A percentile compares a stretch with the other conserved stretches of the same genome.
Conservation (phyloP, 192 early-diverging fungal genomes). For the Rhizoclosmatium globosum region DNA sequence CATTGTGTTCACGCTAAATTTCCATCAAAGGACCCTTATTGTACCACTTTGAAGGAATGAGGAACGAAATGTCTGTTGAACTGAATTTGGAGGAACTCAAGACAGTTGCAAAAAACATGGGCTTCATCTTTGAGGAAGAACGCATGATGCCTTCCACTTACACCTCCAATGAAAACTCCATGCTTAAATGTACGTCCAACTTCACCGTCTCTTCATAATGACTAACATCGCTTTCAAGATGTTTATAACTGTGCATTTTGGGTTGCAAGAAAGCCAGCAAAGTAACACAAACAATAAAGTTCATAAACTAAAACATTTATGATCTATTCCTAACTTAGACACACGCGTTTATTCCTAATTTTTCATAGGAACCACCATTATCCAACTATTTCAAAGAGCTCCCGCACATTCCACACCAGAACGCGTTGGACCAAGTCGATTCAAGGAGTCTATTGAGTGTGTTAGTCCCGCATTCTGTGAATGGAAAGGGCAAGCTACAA, state of each 20-base stretch:
- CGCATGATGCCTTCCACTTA: conserved; percentile 71
- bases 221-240: conserved; percentile 44
- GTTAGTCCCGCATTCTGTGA: too few relatives aligned
- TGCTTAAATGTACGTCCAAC: conserved; percentile 72
- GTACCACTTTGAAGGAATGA: conserved; percentile 93
- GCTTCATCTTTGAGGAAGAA: conserved; percentile 78
- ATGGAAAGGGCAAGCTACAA: too few relatives aligned
- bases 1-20: conserved; percentile 1
- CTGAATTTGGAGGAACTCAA: conserved; percentile 85
- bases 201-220: conserved; percentile 16
- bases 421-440: too few relatives aligned
- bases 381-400: too few relatives aligned
- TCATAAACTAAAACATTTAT: too few relatives aligned
- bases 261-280: conserved; percentile 61
- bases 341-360: too few relatives aligned
- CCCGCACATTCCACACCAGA: too few relatives aligned
- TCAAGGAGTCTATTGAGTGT: too few relatives aligned
- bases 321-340: too few relatives aligned
- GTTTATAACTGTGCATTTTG: conserved; percentile 80
- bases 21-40: conserved; percentile 76
- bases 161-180: conserved; percentile 75
- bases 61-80: conserved; percentile 85
- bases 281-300: conserved; percentile 14
- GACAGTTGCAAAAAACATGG: conserved; percentile 42
- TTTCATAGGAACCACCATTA: too few relatives aligned